A percentile compares a stretch with the other conserved stretches of the same genome.
Evolutionary conservation across 2,329 filamentous ascomycete species (phyloP).

Genomic region (Penicillium brevicompactum): DNA sequence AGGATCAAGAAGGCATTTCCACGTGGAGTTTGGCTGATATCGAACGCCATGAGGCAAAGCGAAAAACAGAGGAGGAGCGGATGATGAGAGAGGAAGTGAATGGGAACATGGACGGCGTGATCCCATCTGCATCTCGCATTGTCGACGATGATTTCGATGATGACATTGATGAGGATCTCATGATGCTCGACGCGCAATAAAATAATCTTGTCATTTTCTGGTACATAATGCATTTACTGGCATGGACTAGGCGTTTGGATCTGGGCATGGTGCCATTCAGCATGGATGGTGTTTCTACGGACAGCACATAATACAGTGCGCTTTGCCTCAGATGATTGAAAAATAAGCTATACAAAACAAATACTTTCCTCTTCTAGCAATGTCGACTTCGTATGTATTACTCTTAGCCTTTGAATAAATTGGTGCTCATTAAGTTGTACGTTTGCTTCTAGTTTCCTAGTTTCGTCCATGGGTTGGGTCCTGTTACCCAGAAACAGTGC

Average conservation of each 20-base stretch:
- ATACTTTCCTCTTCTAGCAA: background rate
- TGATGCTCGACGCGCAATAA: conserved; percentile 44
- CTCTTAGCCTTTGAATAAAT: too few species aligned
- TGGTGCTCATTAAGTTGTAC: too few species aligned
- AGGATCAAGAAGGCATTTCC: conserved; percentile 87
- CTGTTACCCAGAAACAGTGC: too few species aligned
- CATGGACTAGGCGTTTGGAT: conserved; percentile 18
- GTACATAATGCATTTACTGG: conserved; percentile 11
- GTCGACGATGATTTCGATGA: conserved; percentile 44
- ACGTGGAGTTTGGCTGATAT: conserved; percentile 86
- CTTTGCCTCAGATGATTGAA: background rate
- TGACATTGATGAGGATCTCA: conserved; percentile 46
- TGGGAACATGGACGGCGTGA: conserved; percentile 28
- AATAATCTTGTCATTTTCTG: conserved; percentile 1
- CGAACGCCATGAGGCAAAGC: conserved; percentile 66
- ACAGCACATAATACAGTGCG: background rate
- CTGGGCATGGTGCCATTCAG: conserved; percentile 20
- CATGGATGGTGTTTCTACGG: conserved; percentile 26
- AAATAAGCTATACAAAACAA: background rate
- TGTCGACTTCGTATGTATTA: too few species aligned
- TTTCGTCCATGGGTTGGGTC: too few species aligned
- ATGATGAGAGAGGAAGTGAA: conserved; percentile 59
- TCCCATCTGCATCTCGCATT: conserved; percentile 24
- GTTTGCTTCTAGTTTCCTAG: too few species aligned
- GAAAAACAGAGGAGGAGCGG: conserved; percentile 69